Percentiles rank a stretch among this genome's conserved stretches.
Conservation (phyloP, 1,139 yeast genomes). For the Taphrina flavorubra region DNA sequence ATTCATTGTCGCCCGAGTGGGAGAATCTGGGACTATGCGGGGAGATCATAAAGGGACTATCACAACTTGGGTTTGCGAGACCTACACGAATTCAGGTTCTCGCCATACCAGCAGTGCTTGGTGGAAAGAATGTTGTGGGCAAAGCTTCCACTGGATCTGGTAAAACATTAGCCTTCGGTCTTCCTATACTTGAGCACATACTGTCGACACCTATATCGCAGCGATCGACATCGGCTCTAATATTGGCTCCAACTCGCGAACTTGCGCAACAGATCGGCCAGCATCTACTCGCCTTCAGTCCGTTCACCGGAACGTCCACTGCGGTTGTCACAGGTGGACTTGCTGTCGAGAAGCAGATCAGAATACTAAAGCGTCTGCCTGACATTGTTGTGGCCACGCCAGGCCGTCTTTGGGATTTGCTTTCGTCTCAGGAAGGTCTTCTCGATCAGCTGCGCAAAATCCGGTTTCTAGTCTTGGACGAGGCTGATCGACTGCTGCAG, state of each 20-base stretch:
- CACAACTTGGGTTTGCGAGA: conserved; percentile 61
- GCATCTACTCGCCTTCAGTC: conserved; percentile 70
- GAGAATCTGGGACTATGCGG: conserved; percentile 57
- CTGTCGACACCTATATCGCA: conserved; percentile 45
- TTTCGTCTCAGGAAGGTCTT: conserved; percentile 57
- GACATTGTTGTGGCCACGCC: conserved; percentile 93
- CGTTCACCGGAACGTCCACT: conserved; percentile 67
- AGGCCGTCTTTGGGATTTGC: conserved; percentile 83
- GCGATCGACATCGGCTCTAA: conserved; percentile 61
- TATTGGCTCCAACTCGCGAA: conserved; percentile 95
- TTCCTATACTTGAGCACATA: conserved; percentile 77
- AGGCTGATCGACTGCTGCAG: conserved; percentile 94
- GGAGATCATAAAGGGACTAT: conserved; percentile 65
- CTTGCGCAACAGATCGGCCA: conserved; percentile 90
- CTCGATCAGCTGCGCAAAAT: conserved; percentile 65
- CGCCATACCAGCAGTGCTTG: conserved; percentile 75
- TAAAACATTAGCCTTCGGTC: conserved; percentile 92
- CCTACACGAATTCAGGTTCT: conserved; percentile 86
- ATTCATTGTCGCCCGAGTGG: conserved; percentile 66
- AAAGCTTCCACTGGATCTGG: conserved; percentile 99
- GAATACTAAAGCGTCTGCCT: conserved; percentile 74
- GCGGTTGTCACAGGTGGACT: conserved; percentile 93
- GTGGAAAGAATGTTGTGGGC: conserved; percentile 84
- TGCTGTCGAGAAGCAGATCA: conserved; percentile 88
- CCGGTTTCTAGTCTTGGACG: conserved; percentile 83